Evolutionary conservation across 2,329 filamentous ascomycete genomes (phyloP), one percentile per base, ranked within the genome.

Genomic region (Sclerotinia glacialis): DNA sequence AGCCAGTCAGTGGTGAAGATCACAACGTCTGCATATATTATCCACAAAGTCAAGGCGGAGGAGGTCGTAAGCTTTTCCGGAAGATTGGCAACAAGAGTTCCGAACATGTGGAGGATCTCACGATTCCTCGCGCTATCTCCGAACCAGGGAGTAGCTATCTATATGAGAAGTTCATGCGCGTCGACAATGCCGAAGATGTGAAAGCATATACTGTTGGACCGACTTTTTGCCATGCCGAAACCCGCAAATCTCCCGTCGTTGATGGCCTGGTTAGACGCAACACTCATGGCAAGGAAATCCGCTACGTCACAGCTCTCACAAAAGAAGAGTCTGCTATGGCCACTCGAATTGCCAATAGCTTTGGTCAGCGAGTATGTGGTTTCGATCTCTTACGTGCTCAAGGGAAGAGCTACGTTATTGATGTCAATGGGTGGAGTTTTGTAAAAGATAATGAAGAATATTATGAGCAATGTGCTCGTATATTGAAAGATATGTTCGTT

Each of bases 51-150:
- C 86, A 91, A 58, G 93, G 93, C 5, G 93, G 94, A 58, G 95
- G 95, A 67, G 96, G 93, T 34, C 86, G 96, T 67, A 91, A 94
- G 72, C 85, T 99, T 4, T 99, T 99, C 79, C 86, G 95, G 67
- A 99, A 99, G 78, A 91, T 99, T 74, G 96, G 96, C 74, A 99
- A 99, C 83, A 99, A 99, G 80, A 98, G 94, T 78, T 98, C 94
- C 1, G 96, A 99, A 77, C 96, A 90, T 74, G 90, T 97, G 68
- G 85, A 90, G 21, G 88, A 88, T 14, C 83, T 99, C 68, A 86
- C 81, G 21, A 79, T 91, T 23, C 95, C 95, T 14, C 84, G 93
- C 47, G 92, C 89, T 62, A 89, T 98, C 69, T 89, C 89, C 0
- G 92, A 98, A 72, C 86, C 87, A 0, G 83, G 83, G 26, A 87